Evolutionary conservation across 306 rosid species (phyloP).

Genomic region (Phaseolus lunatus): DNA sequence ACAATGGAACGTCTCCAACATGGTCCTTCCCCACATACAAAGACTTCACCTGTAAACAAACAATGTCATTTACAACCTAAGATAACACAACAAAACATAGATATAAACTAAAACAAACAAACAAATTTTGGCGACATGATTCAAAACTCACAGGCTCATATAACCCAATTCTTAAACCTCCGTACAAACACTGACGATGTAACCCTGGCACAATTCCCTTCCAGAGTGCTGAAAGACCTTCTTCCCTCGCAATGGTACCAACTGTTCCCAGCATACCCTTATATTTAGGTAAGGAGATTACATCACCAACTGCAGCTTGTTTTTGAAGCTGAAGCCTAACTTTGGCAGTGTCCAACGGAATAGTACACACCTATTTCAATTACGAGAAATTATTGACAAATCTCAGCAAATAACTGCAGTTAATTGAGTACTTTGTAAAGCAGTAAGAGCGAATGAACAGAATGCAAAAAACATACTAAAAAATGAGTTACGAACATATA

Average conservation of each 20-base stretch:
- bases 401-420: conserved; percentile 8
- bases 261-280: conserved; percentile 97
- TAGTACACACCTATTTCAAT: conserved; percentile 78
- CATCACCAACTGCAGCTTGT: conserved; percentile 75
- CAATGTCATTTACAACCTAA: conserved; percentile 41
- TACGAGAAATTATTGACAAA: conserved; percentile 33
- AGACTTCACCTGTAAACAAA: conserved; percentile 71
- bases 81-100: conserved; percentile 38
- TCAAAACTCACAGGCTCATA: conserved; percentile 85
- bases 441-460: conserved; percentile 31
- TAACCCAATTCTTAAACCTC: conserved; percentile 94
- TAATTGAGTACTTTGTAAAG: conserved; percentile 1
- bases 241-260: conserved; percentile 91
- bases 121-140: conserved; percentile 5
- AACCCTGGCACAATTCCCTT: conserved; percentile 97
- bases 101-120: conserved; percentile 29
- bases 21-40: conserved; percentile 76
- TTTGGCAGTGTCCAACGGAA: conserved; percentile 99
- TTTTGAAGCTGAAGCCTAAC: conserved; percentile 99
- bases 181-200: conserved; percentile 92
- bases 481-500: background rate
- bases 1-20: conserved; percentile 91
- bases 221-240: conserved; percentile 90
- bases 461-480: conserved; percentile 16
- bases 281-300: conserved; percentile 74